Percentiles rank a stretch among this genome's conserved stretches.
Evolutionary conservation across 805 yeast genomes (phyloP).

Genomic region (Metschnikowia continentalis): DNA sequence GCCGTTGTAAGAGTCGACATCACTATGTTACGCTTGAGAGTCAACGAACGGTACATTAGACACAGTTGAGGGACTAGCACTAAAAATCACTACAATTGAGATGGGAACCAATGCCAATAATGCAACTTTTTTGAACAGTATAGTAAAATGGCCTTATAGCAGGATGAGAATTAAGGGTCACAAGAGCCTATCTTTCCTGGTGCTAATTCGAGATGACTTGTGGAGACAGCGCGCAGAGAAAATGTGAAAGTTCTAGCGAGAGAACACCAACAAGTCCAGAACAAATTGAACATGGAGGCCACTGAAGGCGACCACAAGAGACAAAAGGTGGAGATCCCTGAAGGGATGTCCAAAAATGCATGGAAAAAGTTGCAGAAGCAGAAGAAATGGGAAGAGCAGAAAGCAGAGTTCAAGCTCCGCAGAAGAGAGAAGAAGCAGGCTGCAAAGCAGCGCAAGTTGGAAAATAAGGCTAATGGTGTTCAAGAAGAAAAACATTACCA

Average conservation of each 20-base stretch:
- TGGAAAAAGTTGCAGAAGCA: slow-evolving; percentile 71
- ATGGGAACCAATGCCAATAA: too few species aligned
- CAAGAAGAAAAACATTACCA: slow-evolving; percentile 20
- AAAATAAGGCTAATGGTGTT: slow-evolving; percentile 18
- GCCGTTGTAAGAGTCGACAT: too few species aligned
- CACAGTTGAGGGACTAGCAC: too few species aligned
- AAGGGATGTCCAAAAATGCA: slow-evolving; percentile 81
- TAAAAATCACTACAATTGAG: too few species aligned
- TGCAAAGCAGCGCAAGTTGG: slow-evolving; percentile 25
- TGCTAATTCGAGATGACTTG: neutral
- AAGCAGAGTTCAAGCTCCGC: slow-evolving; percentile 55
- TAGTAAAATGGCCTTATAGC: too few species aligned
- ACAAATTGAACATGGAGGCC: neutral
- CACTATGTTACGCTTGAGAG: too few species aligned
- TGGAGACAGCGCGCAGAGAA: slow-evolving; percentile 4
- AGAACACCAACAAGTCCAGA: neutral
- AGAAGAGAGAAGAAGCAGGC: slow-evolving; percentile 48
- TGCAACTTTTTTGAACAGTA: too few species aligned
- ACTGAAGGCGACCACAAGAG: slow-evolving; percentile 6
- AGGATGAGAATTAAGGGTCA: too few species aligned
- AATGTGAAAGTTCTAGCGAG: neutral
- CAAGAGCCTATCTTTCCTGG: neutral
- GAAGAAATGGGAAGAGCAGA: slow-evolving; percentile 57
- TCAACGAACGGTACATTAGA: too few species aligned
- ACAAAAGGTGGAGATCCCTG: slow-evolving; percentile 48